Evolutionary conservation across 1,139 yeast genomes (phyloP).

Genomic region (Candida sanyaensis): DNA sequence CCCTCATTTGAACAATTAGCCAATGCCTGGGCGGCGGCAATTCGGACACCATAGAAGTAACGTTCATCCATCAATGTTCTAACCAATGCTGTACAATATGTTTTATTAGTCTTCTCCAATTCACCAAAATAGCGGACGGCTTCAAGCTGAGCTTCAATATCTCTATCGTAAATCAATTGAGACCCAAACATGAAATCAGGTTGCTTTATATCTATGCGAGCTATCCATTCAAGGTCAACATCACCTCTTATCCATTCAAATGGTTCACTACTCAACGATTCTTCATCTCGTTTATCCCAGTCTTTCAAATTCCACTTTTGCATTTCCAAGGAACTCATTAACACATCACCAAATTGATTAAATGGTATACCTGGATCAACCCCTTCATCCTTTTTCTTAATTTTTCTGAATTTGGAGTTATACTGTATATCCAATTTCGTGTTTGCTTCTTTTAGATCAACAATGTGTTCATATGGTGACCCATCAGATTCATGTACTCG

Average conservation of each 20-base stretch:
- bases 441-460: constrained; percentile 80
- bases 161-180: constrained; percentile 91
- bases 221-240: constrained; percentile 97
- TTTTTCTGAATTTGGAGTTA: constrained; percentile 84
- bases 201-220: constrained; percentile 76
- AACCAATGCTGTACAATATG: constrained; percentile 76
- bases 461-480: constrained; percentile 98
- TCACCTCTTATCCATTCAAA: constrained; percentile 98
- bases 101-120: constrained; percentile 54
- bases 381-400: constrained; percentile 56
- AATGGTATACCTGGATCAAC: constrained; percentile 43
- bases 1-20: constrained; percentile 65
- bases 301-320: constrained; percentile 75
- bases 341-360: constrained; percentile 78
- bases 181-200: constrained; percentile 96
- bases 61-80: constrained; percentile 83
- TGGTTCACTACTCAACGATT: constrained; percentile 67
- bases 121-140: constrained; percentile 75
- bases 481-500: constrained; percentile 98
- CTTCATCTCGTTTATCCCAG: constrained; percentile 74
- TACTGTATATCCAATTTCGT: constrained; percentile 92
- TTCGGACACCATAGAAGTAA: constrained; percentile 86
- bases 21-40: constrained; percentile 83
- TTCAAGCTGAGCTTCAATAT: constrained; percentile 92
- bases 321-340: constrained; percentile 60